Conservation (phyloP, 2,329 filamentous ascomycete species). For the Pestalotiopsis fici region DNA sequence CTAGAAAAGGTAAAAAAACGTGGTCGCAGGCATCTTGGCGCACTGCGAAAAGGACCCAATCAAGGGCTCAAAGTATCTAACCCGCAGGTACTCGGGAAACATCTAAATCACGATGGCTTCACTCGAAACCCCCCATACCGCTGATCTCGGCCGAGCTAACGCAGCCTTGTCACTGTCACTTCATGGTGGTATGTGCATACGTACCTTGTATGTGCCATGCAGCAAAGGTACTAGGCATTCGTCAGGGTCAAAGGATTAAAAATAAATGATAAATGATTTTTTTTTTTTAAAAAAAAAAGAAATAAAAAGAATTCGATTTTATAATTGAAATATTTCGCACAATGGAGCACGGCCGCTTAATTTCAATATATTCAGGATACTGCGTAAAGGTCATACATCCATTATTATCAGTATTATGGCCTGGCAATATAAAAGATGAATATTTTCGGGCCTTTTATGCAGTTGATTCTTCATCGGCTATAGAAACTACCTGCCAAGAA, state of each 20-base stretch:
- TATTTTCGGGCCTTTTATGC: neutral
- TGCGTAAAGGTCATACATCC: neutral
- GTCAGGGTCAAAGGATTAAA: neutral
- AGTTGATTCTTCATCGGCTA: too few species aligned
- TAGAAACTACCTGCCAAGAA: too few species aligned
- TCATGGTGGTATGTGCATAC: neutral
- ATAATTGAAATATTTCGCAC: too few species aligned
- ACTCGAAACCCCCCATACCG: neutral
- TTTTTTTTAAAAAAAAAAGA: neutral
- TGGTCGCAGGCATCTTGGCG: neutral
- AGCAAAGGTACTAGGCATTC: neutral
- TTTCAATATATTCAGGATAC: neutral
- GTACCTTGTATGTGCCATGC: neutral
- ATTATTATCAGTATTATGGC: neutral
- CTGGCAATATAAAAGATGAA: neutral
- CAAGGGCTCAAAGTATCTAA: neutral
- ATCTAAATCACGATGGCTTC: neutral
- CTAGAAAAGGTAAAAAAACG: neutral
- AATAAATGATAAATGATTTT: neutral
- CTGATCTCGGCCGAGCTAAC: neutral
- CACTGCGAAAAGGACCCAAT: neutral
- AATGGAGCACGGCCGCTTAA: too few species aligned
- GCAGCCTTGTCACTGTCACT: neutral
- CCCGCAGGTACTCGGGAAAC: too few species aligned
- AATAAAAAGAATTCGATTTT: too few species aligned